Evolutionary conservation across 352 stramenopile species (phyloP), one percentile per base, ranked within the genome.

Genomic region (Globisporangium carolinianum): DNA sequence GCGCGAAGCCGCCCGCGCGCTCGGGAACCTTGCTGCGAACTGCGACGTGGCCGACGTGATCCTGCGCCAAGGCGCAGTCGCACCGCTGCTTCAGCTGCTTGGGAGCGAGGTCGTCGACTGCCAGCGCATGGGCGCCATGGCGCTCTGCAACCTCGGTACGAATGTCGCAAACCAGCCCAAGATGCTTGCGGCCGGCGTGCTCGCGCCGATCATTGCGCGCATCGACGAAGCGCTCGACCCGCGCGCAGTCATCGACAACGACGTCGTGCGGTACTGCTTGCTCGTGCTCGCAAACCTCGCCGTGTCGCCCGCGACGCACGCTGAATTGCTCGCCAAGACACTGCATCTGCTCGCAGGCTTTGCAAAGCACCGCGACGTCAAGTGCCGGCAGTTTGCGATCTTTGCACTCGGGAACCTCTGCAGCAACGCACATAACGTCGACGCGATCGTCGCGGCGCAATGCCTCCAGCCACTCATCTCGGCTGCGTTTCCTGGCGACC

Each of bases 391-490:
- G 66, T 95, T 98, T 67, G 89, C 95, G 24, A 84, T 98, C 50
- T 97, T 98, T 59, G 91, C 88, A 2, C 55, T 98, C 32, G 95
- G 95, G 5, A 99, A 98, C 60, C 65, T 99, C 6, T 98, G 93
- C 67, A 87, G 89, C 55, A 97, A 98, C 64, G 72, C 83, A 5
- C 73, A 71, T 10, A 97, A 98, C 67, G 71, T 97, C 48, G 85
- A 98, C 54, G 59, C 62, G 36, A 88, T 98, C 43, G 84, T 98
- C 9, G 75, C 73, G 8, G 75, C 80, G 8, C 89, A 97, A 39
- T 94, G 78, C 53, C 75, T 97, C 24, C 94, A 97, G 64, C 89
- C 93, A 17, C 84, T 98, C 54, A 96, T 99, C 51, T 93, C 91
- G 4, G 98, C 97, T 60, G 79, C 90, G 1, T 98, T 98, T 62